These are phyloP conservation scores for Trichothecium sympodiale DNA, from an alignment of 2,329 filamentous ascomycete genomes.

Conservation along the genomic window DNA sequence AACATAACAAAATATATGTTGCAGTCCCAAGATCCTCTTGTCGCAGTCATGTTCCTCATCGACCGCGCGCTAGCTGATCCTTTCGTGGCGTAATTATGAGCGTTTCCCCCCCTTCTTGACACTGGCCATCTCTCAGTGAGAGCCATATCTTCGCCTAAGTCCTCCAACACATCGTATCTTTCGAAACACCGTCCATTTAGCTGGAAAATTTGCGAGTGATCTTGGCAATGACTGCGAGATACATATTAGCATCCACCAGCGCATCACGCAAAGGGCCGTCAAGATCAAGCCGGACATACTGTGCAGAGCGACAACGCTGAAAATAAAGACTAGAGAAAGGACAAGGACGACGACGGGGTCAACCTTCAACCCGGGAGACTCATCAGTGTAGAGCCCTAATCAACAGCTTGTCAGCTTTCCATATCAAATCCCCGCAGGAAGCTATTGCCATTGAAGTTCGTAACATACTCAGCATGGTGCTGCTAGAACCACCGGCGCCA, in stretches of 20 bases:
- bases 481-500: slow-evolving; percentile 89
- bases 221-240: slow-evolving; percentile 74
- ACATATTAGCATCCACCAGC: slow-evolving; percentile 3
- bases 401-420: slow-evolving; percentile 13
- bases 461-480: slow-evolving; percentile 90
- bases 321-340: slow-evolving; percentile 94
- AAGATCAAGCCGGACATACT: no score
- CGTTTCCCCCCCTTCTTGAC: no score
- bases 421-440: not conserved
- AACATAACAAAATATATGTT: no score
- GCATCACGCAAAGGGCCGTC: no score
- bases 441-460: not conserved
- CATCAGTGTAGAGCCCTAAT: slow-evolving; percentile 87
- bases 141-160: no score
- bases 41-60: no score
- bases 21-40: no score
- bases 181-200: slow-evolving; percentile 31
- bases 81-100: no score
- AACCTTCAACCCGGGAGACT: slow-evolving; percentile 93
- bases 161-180: slow-evolving; percentile 21
- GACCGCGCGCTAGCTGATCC: no score
- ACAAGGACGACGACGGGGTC: slow-evolving; percentile 96
- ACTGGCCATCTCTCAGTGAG: no score
- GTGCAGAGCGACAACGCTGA: slow-evolving; percentile 94
- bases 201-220: slow-evolving; percentile 77